Base-by-base conservation (phyloP, 108 stramenopile genomes). In the Fistulifera pelliculosa region DNA sequence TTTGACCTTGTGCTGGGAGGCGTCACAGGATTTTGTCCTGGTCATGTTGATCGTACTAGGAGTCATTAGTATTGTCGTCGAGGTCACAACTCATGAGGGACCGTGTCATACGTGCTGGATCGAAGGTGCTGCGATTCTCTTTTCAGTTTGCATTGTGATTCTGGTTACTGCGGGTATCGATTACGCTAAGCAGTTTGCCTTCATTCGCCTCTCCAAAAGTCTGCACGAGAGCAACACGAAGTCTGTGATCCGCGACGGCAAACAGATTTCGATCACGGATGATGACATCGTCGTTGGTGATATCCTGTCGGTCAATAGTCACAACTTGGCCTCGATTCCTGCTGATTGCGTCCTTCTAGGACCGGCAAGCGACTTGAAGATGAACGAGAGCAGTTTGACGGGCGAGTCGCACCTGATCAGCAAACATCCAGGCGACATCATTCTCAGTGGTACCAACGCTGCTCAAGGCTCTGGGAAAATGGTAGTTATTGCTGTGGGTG, bases 271-370 rank as follows among this genome's bases (percentile, higher is more conserved):
- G 26, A 75, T 94, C 25, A 75, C 56, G 40, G 83, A 85, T 44
- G 81, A 88, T 55, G 95, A 94, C 15, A 78, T 98, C 55, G 94
- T 98, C 16, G 98, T 99, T 44, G 98, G 98, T 13, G 98, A 99
- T 64, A 77, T 99, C 43, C 71, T 99, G 24, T 70, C 75, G 42
- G 87, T 99, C 38, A 95, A 95, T 58, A 73, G 77, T 26, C 88
- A 90, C 59, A 80, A 78, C 55, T 62, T 79, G n/a, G 83, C 88
- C 14, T 73, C 73, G 18, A 87, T 99, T 39, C 94, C 96, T 4
- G 95, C 93, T 13, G 96, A 99, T 68, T 95, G 95, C 58, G 65
- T 97, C n/a, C 70, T 97, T 31, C 52, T 96, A 19, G 87, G 87
- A 49, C 83, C 85, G 15, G 92, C 79, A n/a, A 70, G 70, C 1